Evolutionary conservation across 2,329 filamentous ascomycete species (phyloP), one percentile per base, ranked within the genome.

Genomic region (Clarireedia hainanense): DNA sequence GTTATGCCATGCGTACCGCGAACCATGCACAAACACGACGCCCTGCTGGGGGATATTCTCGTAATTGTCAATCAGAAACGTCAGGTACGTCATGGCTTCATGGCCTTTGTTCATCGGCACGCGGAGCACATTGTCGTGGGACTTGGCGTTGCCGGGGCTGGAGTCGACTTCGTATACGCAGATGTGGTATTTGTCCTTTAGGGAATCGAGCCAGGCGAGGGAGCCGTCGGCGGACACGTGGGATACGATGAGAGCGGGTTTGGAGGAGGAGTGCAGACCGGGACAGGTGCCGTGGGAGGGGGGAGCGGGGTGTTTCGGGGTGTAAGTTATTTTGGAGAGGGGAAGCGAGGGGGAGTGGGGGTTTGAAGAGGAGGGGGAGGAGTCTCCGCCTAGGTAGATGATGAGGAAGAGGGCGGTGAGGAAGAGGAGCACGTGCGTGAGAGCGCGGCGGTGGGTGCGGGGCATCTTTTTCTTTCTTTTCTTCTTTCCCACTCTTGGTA

Each of bases 31-130:
- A 47, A 76, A 76, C 0, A 75, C 72, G 0, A 67, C 69, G 0
- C 72, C 72, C 0, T 69, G 60, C 2, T 59, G 57, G 0, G 74
- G 73, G 12, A 76, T 64, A 3, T 67, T 20, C 3, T 64, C 67
- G 57, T 76, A 75, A 56, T 76, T 76, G 57, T 76, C 74, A 51
- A 76, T 76, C 0, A 76, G 57, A 58, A 74, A 76, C 1, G 74
- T 76, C 1, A 76, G 62, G 53, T 75, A 76, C 5, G 71, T 67
- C 71, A 75, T 76, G n/a, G 74, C 70, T 57, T 76, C 74, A 57
- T 76, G 73, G 24, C 72, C 74, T 20, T 72, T 63, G 62, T 78
- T 78, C 12, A 70, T 70, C 3, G 76, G 76, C 1, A 75, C 70
- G 53, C 73, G 73, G 2, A 77, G 70, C 1, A 43, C 15, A 3